Evolutionary conservation across 1,284 basidiomycete species (phyloP).

Genomic region (Blastosporella zonata): DNA sequence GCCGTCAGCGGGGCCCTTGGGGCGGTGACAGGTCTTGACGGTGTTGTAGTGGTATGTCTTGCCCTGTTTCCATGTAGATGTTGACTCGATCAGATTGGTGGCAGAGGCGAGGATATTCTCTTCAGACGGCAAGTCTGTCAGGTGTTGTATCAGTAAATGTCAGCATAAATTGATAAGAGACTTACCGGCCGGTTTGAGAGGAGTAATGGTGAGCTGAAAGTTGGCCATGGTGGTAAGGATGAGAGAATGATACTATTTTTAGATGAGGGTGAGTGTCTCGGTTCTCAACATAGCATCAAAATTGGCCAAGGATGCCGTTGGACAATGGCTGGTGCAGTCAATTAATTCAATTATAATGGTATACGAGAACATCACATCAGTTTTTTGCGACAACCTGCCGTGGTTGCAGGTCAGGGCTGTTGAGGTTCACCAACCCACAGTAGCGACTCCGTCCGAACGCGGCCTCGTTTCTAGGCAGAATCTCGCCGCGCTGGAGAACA

Average conservation of each 20-base stretch:
- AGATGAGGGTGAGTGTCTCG: slow-evolving; percentile 8
- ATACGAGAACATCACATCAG: slow-evolving; percentile 15
- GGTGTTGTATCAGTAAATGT: slow-evolving; percentile 1
- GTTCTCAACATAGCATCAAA: background rate
- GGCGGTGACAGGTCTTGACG: slow-evolving; percentile 52
- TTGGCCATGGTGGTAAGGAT: slow-evolving; percentile 15
- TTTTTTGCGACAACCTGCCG: slow-evolving; percentile 16
- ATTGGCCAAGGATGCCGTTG: too few species aligned
- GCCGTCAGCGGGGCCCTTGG: slow-evolving; percentile 51
- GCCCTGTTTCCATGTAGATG: slow-evolving; percentile 60
- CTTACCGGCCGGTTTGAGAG: slow-evolving; percentile 43
- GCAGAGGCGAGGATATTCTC: slow-evolving; percentile 53
- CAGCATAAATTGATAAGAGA: background rate
- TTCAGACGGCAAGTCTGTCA: slow-evolving; percentile 57
- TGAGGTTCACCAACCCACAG: slow-evolving; percentile 71
- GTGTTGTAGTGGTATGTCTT: slow-evolving; percentile 54
- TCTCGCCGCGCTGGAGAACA: slow-evolving; percentile 74
- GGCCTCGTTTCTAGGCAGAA: slow-evolving; percentile 77
- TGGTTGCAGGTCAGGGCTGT: slow-evolving; percentile 22
- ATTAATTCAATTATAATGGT: slow-evolving; percentile 10
- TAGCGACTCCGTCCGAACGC: slow-evolving; percentile 71
- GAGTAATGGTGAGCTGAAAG: slow-evolving; percentile 37
- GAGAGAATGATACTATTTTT: slow-evolving; percentile 13
- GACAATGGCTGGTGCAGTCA: background rate
- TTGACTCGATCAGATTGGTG: slow-evolving; percentile 52